Evolutionary conservation across 495 filamentous ascomycete genomes (phyloP), one percentile per base, ranked within the genome.

Genomic region (Hypoxylon crocopeplum): DNA sequence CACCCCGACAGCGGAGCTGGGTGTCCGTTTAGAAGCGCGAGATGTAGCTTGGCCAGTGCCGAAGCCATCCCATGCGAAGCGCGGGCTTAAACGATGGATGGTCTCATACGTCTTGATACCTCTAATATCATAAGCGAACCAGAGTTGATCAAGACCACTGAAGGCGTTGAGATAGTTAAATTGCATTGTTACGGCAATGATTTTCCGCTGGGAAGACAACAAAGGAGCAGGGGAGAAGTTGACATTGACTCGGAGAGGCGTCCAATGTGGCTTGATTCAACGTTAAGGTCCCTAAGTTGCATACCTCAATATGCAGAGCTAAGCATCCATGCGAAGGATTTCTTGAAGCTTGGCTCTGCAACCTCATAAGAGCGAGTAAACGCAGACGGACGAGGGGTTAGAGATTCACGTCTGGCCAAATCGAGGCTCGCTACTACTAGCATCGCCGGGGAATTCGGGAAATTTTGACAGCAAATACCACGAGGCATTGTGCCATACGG

Each of bases 401-500:
- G 19, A 17, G 36, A 19, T 10, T 41, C 29, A 32, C 32, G 24
- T 39, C 19, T 41, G 21, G 1, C 17, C 47, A 29, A 29, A 52
- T 25, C 17, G 19, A 40, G 32, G 32, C 15, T 51, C 29, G 32
- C 21, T 34, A 19, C n/a, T n/a, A 39, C 34, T 38, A 38, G 21
- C 21, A 21, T 30, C 40, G 22, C 47, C 48, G 48, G 56, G 41
- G 27, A 60, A 53, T 48, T 60, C 56, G 56, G 56, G 48, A 52
- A 27, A 30, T 51, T 53, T 48, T 41, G 33, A 47, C 39, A 51
- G 16, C 3, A 39, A 59, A 51, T 59, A 52, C 47, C 48, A 59
- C 48, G 41, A 52, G 48, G 48, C 13, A 52, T 47, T 36, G 47
- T 46, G 40, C 32, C 25, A 42, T 49, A 39, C 15, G 42, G 15